Base-by-base conservation (phyloP, 2,329 filamentous ascomycete species). In the Beauveria sp. region DNA sequence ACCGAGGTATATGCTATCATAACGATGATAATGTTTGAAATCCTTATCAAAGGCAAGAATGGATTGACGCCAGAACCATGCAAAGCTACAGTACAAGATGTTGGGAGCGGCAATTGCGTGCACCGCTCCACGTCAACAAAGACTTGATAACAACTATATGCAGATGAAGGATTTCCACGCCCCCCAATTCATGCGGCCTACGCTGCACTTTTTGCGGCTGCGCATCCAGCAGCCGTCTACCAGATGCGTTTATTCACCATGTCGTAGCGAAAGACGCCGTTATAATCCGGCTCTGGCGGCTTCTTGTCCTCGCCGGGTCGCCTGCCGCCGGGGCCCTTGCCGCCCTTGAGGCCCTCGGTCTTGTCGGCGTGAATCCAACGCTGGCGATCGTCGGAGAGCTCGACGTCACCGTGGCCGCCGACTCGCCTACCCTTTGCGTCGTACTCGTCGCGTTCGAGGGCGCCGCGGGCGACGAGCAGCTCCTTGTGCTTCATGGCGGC, bases 171-270 rank as follows among this genome's bases (percentile, higher is more conserved):
- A 43, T 14, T 55, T 34, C 18, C n/a, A 34, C 12, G 3, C 18
- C 24, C 3, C 5, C 31, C 7, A 16, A 6, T 22, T 26, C 12
- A 20, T 22, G 24, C 9, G 20, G 40, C 3, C 3, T 9, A 24
- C 20, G 22, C 40, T 16, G 34, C 34, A 16, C 46, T 52, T 18
- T 12, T 38, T 24, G 31, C 28, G 3, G 31, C 31, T 12, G 46
- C 46, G 5, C 22, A 18, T 16, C 12, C 4, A 26, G 14, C 9
- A 40, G 7, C 14, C 14, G 3, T 10, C 26, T 20, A 98, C 95
- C 95, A 99, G 68, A 99, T 99, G 72, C 95, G 83, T 81, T 97
- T 98, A 0, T 91, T 91, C 68, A 92, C 88, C 95, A 98, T 97
- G 71, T 92, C 91, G 77, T 97, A 99, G 68, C 95, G 82, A 81